Percentiles rank a stretch among this genome's conserved stretches.
Conservation (phyloP, 2,329 filamentous ascomycete genomes). For the Graphiopsis chlorocephala region DNA sequence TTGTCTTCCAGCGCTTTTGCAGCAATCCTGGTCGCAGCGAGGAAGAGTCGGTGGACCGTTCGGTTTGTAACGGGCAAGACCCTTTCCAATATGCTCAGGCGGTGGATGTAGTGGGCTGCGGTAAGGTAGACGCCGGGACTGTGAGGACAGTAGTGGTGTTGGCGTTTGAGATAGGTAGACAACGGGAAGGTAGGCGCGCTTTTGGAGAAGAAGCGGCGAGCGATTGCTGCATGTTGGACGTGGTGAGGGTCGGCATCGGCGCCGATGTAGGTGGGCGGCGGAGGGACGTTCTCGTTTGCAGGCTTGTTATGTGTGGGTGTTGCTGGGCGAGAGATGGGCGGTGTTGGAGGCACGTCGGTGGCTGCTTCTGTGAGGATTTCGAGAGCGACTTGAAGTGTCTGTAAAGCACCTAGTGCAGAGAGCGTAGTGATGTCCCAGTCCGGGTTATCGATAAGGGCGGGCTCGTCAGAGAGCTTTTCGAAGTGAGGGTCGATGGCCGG, state of each 20-base stretch:
- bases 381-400: conserved; percentile 64
- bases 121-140: conserved; percentile 91
- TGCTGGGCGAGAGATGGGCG: conserved; percentile 61
- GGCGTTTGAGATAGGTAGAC: conserved; percentile 77
- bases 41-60: conserved; percentile 81
- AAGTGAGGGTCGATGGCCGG: conserved; percentile 10
- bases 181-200: conserved; percentile 78
- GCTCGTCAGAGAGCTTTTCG: conserved; percentile 26
- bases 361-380: conserved; percentile 65
- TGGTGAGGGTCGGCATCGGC: conserved; percentile 69
- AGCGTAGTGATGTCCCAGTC: conserved; percentile 70
- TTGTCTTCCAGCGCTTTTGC: conserved; percentile 96
- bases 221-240: conserved; percentile 79
- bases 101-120: conserved; percentile 81
- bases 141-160: conserved; percentile 91
- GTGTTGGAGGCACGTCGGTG: conserved; percentile 78
- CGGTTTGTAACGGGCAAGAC: conserved; percentile 76
- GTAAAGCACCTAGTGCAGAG: conserved; percentile 70
- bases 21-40: conserved; percentile 81
- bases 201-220: conserved; percentile 90
- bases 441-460: conserved; percentile 32
- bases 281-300: conserved; percentile 43
- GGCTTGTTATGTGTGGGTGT: conserved; percentile 55
- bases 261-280: conserved; percentile 39
- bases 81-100: conserved; percentile 69